Percentiles rank a stretch among this genome's conserved stretches.
Conservation (phyloP, 495 filamentous ascomycete genomes). For the Xylaria scruposa region DNA sequence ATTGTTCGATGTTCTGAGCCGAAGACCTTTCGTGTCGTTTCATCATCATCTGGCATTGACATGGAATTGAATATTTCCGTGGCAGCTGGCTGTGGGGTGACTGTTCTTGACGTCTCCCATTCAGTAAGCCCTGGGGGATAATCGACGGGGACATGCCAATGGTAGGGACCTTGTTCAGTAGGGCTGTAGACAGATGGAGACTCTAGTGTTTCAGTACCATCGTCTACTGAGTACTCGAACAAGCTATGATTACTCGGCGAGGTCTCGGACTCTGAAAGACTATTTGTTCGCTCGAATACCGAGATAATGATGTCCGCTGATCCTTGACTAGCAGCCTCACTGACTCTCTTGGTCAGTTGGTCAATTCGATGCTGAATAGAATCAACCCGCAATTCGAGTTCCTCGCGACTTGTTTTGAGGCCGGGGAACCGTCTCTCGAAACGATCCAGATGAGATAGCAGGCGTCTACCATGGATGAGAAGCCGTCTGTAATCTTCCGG, state of each 20-base stretch:
- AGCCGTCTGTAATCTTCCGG: constrained; percentile 76
- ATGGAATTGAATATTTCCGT: constrained; percentile 43
- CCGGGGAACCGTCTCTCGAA: constrained; percentile 50
- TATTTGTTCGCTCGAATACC: constrained; percentile 75
- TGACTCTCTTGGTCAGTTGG: constrained; percentile 56
- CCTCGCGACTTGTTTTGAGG: constrained; percentile 48
- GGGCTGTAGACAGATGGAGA: constrained; percentile 38
- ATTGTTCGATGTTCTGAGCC: constrained; percentile 55
- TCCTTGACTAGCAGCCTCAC: constrained; percentile 48
- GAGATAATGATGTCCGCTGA: constrained; percentile 61
- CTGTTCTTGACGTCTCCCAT: constrained; percentile 35
- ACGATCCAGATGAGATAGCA: constrained; percentile 56
- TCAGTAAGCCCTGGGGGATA: constrained; percentile 29
- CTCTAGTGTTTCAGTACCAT: constrained; percentile 33
- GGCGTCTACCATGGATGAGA: constrained; percentile 67
- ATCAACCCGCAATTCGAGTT: constrained; percentile 56
- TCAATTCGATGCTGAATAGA: constrained; percentile 66
- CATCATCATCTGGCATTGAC: constrained; percentile 39
- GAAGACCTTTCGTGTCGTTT: constrained; percentile 37
- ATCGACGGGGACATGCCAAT: constrained; percentile 42
- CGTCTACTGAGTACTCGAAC: constrained; percentile 37
- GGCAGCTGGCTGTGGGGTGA: constrained; percentile 36
- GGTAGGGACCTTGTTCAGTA: constrained; percentile 40
- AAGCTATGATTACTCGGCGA: constrained; percentile 46
- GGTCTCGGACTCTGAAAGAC: constrained; percentile 60